Evolutionary conservation across 2,329 filamentous ascomycete genomes (phyloP), one percentile per base, ranked within the genome.

Genomic region (Ophiocordyceps australis): DNA sequence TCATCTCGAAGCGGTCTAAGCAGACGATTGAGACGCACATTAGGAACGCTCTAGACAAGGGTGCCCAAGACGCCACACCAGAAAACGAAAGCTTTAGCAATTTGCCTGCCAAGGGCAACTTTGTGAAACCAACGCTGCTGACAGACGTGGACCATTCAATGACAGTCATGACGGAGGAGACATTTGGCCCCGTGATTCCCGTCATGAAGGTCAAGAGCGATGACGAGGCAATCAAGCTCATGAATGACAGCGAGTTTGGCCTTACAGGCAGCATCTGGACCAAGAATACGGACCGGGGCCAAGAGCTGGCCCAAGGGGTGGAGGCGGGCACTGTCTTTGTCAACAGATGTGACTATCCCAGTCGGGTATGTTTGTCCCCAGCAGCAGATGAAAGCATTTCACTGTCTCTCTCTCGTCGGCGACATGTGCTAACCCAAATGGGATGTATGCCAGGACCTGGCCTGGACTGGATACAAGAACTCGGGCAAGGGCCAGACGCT

Each of bases 391-490:
- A n/a, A n/a, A n/a, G n/a, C n/a, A n/a, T n/a, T n/a, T n/a, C n/a
- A n/a, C n/a, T n/a, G n/a, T n/a, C n/a, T n/a, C n/a, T n/a, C n/a
- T n/a, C n/a, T n/a, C n/a, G n/a, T n/a, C n/a, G n/a, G n/a, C n/a
- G n/a, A n/a, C n/a, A n/a, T n/a, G n/a, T n/a, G n/a, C n/a, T n/a
- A n/a, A n/a, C n/a, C n/a, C n/a, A n/a, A n/a, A n/a, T n/a, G n/a
- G n/a, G n/a, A n/a, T n/a, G n/a, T n/a, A n/a, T n/a, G 29, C 13
- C 20, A 86, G 79, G 82, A 92, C 50, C 67, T 92, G 37, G 82
- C 83, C n/a, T 92, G 82, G 82, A 89, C 85, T 3, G 86, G 86
- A 9, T 94, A 83, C 83, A 95, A 95, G 60, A 83, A 93, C 48
- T 93, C 83, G 32, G 86, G 86, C 35, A 85, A 80, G 50, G 86